Percentiles rank a stretch among this genome's conserved stretches.
Evolutionary conservation across 2,329 filamentous ascomycete species (phyloP).

Genomic region (Rachicladosporium sp.): DNA sequence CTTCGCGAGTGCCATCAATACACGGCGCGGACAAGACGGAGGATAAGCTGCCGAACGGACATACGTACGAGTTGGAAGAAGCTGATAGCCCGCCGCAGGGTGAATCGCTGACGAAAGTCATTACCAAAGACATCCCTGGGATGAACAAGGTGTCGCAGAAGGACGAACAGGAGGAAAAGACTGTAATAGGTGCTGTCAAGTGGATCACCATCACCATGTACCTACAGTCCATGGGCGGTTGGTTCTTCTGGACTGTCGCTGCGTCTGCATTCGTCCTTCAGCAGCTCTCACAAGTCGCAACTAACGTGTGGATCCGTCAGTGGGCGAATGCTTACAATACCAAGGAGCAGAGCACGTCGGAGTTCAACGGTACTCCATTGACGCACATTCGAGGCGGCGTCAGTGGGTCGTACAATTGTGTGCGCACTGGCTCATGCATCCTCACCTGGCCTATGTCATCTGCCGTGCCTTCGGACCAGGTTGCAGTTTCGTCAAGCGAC

Average conservation of each 20-base stretch:
- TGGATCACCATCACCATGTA: constrained; percentile 78
- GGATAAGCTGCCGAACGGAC: constrained; percentile 11
- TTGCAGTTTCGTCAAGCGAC: constrained; percentile 1
- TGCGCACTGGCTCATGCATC: constrained; percentile 39
- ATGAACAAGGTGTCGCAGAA: constrained; percentile 26
- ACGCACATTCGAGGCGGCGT: constrained; percentile 30
- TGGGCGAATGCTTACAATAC: constrained; percentile 81
- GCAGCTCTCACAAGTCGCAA: constrained; percentile 74
- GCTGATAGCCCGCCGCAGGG: constrained; percentile 25
- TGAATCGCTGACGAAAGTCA: constrained; percentile 36
- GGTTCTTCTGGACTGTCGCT: constrained; percentile 85
- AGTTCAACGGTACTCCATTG: constrained; percentile 26
- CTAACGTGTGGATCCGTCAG: constrained; percentile 86
- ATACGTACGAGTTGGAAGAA: constrained; percentile 33
- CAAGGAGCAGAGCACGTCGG: constrained; percentile 28
- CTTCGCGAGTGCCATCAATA: constrained; percentile 68
- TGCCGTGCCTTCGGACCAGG: not conserved
- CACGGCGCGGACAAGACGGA: constrained; percentile 44
- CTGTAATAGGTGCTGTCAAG: constrained; percentile 77
- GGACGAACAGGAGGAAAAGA: constrained; percentile 56
- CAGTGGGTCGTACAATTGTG: constrained; percentile 33
- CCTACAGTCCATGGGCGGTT: constrained; percentile 79
- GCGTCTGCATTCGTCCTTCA: constrained; percentile 64
- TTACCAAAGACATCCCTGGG: constrained; percentile 26
- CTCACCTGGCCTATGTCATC: constrained; percentile 27